Conservation (phyloP, 202 grass and related monocot species). For the Schoenoplectus tabernaemontani region DNA sequence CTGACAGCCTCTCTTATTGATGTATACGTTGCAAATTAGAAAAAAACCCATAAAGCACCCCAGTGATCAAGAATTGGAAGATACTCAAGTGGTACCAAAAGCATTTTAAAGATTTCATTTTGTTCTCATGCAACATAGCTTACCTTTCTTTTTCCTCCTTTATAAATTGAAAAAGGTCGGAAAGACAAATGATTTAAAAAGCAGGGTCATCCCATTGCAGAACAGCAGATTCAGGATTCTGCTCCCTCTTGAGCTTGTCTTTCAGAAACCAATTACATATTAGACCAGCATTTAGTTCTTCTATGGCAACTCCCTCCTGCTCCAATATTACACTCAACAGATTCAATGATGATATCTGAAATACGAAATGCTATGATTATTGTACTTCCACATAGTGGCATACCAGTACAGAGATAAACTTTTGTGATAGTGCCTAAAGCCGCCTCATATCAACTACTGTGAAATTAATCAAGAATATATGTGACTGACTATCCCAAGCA, state of each 20-base stretch:
- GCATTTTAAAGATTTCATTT: background rate
- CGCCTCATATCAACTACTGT: background rate
- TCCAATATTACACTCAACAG: slow-evolving; percentile 77
- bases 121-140: background rate
- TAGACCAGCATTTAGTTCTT: slow-evolving; percentile 79
- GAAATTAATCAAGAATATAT: background rate
- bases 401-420: background rate
- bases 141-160: background rate
- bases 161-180: background rate
- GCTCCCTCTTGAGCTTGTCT: slow-evolving; percentile 87
- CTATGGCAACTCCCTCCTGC: slow-evolving; percentile 65
- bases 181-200: background rate
- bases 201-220: slow-evolving; percentile 78
- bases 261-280: slow-evolving; percentile 97
- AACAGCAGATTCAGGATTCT: slow-evolving; percentile 50
- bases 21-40: background rate
- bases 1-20: background rate
- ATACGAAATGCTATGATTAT: background rate
- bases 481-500: background rate
- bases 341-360: slow-evolving; percentile 96
- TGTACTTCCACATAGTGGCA: background rate
- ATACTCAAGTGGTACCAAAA: background rate
- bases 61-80: background rate
- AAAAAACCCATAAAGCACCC: background rate
- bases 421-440: background rate